Percentiles rank a stretch among this genome's conserved stretches.
Conservation (phyloP, 2,329 filamentous ascomycete species). For the Beauveria rudraprayagi region DNA sequence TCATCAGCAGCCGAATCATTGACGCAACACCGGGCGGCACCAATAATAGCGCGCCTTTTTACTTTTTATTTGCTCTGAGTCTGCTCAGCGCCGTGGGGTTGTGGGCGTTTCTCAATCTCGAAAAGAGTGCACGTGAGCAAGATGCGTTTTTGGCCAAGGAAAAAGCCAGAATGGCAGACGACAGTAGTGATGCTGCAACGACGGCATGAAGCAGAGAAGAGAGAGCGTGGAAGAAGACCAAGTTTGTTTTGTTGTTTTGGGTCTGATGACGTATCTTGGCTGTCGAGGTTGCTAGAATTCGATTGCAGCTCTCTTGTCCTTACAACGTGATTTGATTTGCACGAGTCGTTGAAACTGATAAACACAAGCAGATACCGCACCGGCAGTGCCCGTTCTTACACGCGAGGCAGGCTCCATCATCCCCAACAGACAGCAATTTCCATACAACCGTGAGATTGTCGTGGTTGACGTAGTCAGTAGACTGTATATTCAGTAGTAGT, state of each 20-base stretch:
- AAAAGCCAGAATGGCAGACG: constrained; percentile 17
- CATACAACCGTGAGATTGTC: too few relatives aligned
- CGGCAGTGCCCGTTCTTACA: neutral
- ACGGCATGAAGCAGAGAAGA: constrained; percentile 1
- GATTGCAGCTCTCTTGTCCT: neutral
- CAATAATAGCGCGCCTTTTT: constrained; percentile 56
- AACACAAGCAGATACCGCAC: neutral
- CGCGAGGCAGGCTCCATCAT: too few relatives aligned
- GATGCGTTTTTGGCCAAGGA: constrained; percentile 40
- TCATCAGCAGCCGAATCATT: constrained; percentile 63
- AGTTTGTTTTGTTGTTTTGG: neutral
- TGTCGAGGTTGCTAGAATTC: neutral
- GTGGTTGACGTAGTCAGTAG: neutral
- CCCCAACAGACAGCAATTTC: too few relatives aligned
- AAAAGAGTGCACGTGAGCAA: constrained; percentile 53
- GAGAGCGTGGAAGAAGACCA: neutral
- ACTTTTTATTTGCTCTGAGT: constrained; percentile 55
- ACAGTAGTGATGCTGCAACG: neutral
- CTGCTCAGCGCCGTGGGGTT: constrained; percentile 45
- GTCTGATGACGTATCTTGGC: neutral
- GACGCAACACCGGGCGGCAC: constrained; percentile 46
- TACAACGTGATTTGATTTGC: neutral
- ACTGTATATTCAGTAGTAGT: neutral
- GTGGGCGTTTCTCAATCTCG: constrained; percentile 49
- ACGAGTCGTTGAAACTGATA: neutral